These are phyloP conservation scores for Solanum sparsipilum DNA, from an alignment of 257 asterid species.

Conservation along the genomic window DNA sequence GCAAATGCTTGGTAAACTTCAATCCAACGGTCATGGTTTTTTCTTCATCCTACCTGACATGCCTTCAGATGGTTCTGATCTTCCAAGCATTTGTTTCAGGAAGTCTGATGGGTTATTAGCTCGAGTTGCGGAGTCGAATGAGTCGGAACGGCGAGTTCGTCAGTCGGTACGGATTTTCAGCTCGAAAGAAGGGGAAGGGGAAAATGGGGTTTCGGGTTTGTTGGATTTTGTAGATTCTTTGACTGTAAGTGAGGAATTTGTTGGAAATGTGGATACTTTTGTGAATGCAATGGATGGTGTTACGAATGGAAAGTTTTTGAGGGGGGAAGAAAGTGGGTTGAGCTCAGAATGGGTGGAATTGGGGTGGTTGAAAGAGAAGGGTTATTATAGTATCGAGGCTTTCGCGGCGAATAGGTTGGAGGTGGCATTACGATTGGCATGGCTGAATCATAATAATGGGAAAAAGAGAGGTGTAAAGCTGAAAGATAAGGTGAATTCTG, in stretches of 20 bases:
- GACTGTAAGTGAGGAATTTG: conserved; percentile 54
- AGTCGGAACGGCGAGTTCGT: conserved; percentile 35
- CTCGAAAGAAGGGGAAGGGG: conserved; percentile 60
- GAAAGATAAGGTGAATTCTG: conserved; percentile 59
- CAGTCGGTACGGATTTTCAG: conserved; percentile 52
- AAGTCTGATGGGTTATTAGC: conserved; percentile 58
- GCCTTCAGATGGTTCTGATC: conserved; percentile 29
- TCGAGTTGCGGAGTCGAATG: conserved; percentile 34
- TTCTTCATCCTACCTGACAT: conserved; percentile 79
- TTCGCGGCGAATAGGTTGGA: conserved; percentile 66
- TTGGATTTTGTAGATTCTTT: conserved; percentile 35
- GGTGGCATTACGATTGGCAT: conserved; percentile 72
- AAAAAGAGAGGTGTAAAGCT: conserved; percentile 63
- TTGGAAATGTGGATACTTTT: conserved; percentile 44
- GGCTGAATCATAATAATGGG: conserved; percentile 64
- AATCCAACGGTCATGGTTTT: conserved; percentile 40
- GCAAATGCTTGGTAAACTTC: conserved; percentile 56
- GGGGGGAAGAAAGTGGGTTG: conserved; percentile 63
- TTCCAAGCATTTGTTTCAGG: conserved; percentile 75
- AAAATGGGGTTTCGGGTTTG: conserved; percentile 3
- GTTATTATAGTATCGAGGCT: conserved; percentile 76
- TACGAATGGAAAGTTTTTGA: conserved; percentile 61
- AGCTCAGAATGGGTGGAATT: conserved; percentile 77
- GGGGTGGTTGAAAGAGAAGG: conserved; percentile 80
- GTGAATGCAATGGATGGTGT: conserved; percentile 48